phyloP scores from a whole-genome alignment of 1,284 basidiomycete genomes.

The Anthracocystis walkeri region DNA sequence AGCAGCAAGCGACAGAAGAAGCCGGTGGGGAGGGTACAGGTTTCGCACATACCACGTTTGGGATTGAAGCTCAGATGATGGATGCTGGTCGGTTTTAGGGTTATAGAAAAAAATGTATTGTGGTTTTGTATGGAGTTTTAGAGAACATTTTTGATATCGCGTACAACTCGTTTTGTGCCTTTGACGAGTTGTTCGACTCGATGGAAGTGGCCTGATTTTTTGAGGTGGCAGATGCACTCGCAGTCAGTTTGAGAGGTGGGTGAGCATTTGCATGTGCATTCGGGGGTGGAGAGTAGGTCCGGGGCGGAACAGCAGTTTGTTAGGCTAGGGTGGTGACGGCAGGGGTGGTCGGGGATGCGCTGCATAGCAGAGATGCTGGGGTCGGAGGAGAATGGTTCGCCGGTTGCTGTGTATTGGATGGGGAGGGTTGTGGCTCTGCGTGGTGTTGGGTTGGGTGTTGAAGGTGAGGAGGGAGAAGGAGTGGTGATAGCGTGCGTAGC shows the following conservation, averaged over 20 bases:
- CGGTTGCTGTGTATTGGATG: conserved; percentile 26
- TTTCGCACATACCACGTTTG: conserved; percentile 35
- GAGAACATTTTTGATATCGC: conserved; percentile 47
- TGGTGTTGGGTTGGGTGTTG: background rate
- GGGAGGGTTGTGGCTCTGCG: conserved; percentile 19
- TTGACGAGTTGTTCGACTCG: conserved; percentile 45
- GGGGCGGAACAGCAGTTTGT: conserved; percentile 36
- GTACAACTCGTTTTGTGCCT: conserved; percentile 37
- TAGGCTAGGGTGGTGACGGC: background rate
- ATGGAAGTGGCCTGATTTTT: conserved; percentile 40
- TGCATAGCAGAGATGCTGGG: conserved; percentile 49
- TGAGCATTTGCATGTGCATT: conserved; percentile 23
- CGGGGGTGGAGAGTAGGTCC: conserved; percentile 1
- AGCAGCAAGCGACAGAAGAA: conserved; percentile 3
- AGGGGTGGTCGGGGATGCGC: conserved; percentile 41
- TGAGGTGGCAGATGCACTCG: conserved; percentile 20
- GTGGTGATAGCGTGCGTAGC: conserved; percentile 13
- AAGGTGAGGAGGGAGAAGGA: background rate
- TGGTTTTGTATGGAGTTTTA: background rate
- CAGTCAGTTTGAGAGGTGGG: background rate
- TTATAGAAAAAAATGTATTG: background rate
- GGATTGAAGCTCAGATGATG: conserved; percentile 53
- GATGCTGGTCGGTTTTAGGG: conserved; percentile 39
- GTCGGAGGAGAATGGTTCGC: conserved; percentile 37
- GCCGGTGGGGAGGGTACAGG: conserved; percentile 15